Evolutionary conservation across 441 rosid genomes (phyloP).

Genomic region (Viola pubescens): DNA sequence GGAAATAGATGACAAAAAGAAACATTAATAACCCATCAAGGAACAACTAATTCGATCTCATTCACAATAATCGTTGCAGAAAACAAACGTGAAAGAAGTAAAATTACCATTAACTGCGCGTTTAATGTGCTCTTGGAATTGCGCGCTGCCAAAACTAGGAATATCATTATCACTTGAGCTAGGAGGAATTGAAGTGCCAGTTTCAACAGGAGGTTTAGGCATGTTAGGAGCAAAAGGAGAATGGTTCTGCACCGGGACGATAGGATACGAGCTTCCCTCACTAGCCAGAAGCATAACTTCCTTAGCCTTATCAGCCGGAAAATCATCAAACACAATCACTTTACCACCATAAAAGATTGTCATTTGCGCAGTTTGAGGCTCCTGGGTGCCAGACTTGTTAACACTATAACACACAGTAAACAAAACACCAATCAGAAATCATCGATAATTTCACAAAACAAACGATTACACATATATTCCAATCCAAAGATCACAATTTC

Average conservation of each 20-base stretch:
- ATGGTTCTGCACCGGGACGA: constrained; percentile 10
- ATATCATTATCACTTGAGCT: constrained; percentile 11
- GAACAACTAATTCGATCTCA: background rate
- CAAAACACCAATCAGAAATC: constrained; percentile 5
- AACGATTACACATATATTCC: background rate
- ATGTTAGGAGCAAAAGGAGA: constrained; percentile 9
- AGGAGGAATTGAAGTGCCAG: constrained; percentile 19
- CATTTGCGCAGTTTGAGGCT: constrained; percentile 49
- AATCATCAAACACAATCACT: constrained; percentile 58
- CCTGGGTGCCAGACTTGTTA: constrained; percentile 20
- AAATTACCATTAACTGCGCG: constrained; percentile 21
- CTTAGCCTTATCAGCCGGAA: constrained; percentile 62
- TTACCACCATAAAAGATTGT: constrained; percentile 72
- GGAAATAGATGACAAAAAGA: constrained; percentile 9
- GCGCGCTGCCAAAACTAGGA: constrained; percentile 23
- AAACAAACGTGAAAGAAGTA: background rate
- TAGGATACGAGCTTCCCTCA: constrained; percentile 31
- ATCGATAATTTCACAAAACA: background rate
- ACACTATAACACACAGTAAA: constrained; percentile 14
- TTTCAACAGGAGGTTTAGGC: constrained; percentile 26
- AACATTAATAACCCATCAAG: background rate
- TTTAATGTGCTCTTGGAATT: constrained; percentile 27
- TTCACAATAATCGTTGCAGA: background rate
- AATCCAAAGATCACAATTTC: background rate
- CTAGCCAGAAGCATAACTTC: constrained; percentile 60